phyloP scores from a whole-genome alignment of 768 basidiomycete species.

The Xerocomellus chrysenteron region DNA sequence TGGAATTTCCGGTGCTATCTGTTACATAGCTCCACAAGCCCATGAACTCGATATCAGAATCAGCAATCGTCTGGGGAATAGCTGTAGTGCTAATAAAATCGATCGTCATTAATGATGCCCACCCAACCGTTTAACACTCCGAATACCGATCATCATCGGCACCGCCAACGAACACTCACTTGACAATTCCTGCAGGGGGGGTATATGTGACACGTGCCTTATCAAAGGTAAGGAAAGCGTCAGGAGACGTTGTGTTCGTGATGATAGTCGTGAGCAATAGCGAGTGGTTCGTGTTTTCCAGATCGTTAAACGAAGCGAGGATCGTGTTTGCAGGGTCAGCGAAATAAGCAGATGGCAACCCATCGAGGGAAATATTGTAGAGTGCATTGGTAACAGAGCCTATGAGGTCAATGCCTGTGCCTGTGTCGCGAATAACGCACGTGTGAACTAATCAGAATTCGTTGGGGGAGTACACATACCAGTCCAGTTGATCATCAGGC shows the following conservation, averaged over 20 bases:
- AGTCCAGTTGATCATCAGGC: constrained; percentile 55
- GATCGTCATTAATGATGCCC: constrained; percentile 23
- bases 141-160: constrained; percentile 6
- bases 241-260: constrained; percentile 29
- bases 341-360: constrained; percentile 28
- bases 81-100: constrained; percentile 34
- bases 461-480: constrained; percentile 44
- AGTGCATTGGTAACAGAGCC: constrained; percentile 48
- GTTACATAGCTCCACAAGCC: constrained; percentile 56
- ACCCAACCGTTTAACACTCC: neutral
- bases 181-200: constrained; percentile 30
- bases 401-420: constrained; percentile 60
- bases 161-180: constrained; percentile 33
- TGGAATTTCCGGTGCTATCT: constrained; percentile 26
- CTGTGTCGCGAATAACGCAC: constrained; percentile 34
- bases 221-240: constrained; percentile 54
- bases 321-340: constrained; percentile 34
- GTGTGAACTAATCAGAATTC: neutral
- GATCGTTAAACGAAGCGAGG: constrained; percentile 49
- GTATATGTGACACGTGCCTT: constrained; percentile 49
- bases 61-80: constrained; percentile 39
- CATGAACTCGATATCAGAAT: constrained; percentile 47
- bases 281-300: constrained; percentile 51
- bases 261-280: constrained; percentile 53
- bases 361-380: constrained; percentile 57